Percentiles rank a stretch among this genome's conserved stretches.
Conservation (phyloP, 257 asterid species). For the Lycium barbarum region DNA sequence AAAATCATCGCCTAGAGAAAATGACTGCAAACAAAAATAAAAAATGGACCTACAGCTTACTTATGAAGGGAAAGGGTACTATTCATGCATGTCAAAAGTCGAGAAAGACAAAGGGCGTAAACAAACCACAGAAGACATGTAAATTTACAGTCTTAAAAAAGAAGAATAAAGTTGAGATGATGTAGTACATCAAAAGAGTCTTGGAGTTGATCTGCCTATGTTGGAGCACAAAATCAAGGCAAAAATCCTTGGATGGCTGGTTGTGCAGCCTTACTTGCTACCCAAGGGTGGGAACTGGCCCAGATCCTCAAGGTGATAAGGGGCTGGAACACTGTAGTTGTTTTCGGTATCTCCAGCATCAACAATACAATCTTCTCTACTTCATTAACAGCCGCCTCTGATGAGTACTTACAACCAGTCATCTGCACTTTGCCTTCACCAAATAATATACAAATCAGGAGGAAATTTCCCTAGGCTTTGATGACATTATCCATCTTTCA, state of each 20-base stretch:
- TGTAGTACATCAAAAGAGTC: conserved; percentile 31
- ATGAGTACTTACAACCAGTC: too few relatives aligned
- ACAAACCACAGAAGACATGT: conserved; percentile 37
- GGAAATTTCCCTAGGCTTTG: too few relatives aligned
- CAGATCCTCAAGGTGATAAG: conserved; percentile 42
- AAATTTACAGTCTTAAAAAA: conserved; percentile 47
- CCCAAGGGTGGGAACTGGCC: conserved; percentile 52
- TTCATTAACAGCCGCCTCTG: conserved; percentile 44
- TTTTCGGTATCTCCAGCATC: not conserved
- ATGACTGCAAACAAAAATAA: too few relatives aligned
- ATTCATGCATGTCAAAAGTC: conserved; percentile 37
- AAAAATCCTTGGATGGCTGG: conserved; percentile 23
- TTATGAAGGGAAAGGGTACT: conserved; percentile 26
- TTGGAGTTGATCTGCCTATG: not conserved
- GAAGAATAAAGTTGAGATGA: conserved; percentile 26
- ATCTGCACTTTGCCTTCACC: too few relatives aligned
- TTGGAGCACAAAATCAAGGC: not conserved
- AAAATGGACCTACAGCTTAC: conserved; percentile 31
- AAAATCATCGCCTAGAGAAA: too few relatives aligned
- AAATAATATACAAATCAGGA: too few relatives aligned
- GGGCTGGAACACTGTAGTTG: conserved; percentile 38
- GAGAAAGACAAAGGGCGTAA: conserved; percentile 21
- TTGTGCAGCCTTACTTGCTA: conserved; percentile 35
- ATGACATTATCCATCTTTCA: too few relatives aligned
- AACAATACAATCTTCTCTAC: too few relatives aligned